phyloP scores from a whole-genome alignment of 352 stramenopile species.

The Globisporangium takayamanum region DNA sequence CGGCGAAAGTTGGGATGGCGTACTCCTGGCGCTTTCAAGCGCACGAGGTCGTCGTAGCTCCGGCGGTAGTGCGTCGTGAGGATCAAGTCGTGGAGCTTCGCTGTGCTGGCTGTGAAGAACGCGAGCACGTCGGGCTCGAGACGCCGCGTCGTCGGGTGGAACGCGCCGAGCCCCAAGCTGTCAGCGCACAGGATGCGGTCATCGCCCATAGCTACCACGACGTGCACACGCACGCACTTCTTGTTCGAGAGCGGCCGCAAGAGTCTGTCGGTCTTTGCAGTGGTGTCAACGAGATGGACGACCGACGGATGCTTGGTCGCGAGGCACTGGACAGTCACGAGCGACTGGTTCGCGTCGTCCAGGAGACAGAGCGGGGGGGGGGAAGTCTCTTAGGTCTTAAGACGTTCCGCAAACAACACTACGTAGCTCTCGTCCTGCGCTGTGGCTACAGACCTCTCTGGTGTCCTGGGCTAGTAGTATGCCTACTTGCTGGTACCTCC shows the following conservation, averaged over 20 bases:
- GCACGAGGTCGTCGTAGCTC: constrained; percentile 42
- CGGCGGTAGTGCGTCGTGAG: constrained; percentile 26
- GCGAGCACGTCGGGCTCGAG: constrained; percentile 48
- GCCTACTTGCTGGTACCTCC: too few relatives aligned
- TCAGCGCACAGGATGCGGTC: constrained; percentile 51
- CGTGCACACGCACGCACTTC: constrained; percentile 25
- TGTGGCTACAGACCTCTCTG: too few relatives aligned
- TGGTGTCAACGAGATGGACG: constrained; percentile 22
- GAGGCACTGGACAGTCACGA: constrained; percentile 44
- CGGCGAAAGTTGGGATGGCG: constrained; percentile 33
- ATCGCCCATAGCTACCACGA: constrained; percentile 40
- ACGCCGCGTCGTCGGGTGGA: constrained; percentile 24
- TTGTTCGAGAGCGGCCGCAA: constrained; percentile 27
- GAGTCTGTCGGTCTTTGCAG: constrained; percentile 12
- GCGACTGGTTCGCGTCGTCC: constrained; percentile 17
- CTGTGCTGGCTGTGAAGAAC: constrained; percentile 34
- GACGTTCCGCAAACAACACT: too few relatives aligned
- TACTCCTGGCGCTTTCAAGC: constrained; percentile 12
- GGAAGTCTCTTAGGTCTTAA: too few relatives aligned
- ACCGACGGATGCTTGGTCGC: constrained; percentile 23
- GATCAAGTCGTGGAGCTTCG: constrained; percentile 31
- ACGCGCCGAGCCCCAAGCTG: constrained; percentile 42
- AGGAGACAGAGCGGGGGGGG: constrained; percentile 28
- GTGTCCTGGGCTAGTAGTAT: too few relatives aligned
- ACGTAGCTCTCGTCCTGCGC: too few relatives aligned